Evolutionary conservation across 1,139 yeast genomes (phyloP), one percentile per base, ranked within the genome.

Genomic region (Candida sp.): DNA sequence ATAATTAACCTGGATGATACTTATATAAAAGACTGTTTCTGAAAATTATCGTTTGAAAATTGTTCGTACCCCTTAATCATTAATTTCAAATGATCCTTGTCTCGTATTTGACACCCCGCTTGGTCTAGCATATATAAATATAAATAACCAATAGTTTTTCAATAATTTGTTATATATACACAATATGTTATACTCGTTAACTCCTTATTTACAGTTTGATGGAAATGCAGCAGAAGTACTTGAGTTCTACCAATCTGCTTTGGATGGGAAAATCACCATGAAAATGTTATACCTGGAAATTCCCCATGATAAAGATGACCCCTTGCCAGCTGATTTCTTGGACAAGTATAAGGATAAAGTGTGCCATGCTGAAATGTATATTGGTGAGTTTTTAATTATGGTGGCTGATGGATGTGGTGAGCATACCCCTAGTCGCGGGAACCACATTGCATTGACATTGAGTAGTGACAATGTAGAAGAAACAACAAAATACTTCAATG

Each of bases 181-280:
- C 19, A 15, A 15, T 15, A 25, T 25, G 29, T 25, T 25, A 11
- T 25, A 25, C 29, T 7, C 29, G 2, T 25, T 25, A 38, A 42
- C 7, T 42, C 40, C 9, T 33, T 33, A 29, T 41, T 42, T 22
- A 33, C 21, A 9, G 34, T 32, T 27, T 43, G 23, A 12, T 40
- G 43, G 21, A 11, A 25, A 25, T 11, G 29, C 29, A 7, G 11
- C 11, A 11, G 29, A 25, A 25, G 29, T 25, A 25, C 7, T 25
- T 25, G 29, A 7, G 11, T 25, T 25, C 11, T 25, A 25, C 29
- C 29, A 25, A 11, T 25, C 29, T 7, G 29, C 29, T 7, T 11
- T 25, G 11, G 11, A 25, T 25, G 29, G 11, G 7, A 25, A 25
- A 25, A 11, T 25, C 11, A 3, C 11, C 29, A 7, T 8, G 11